Base-by-base conservation (phyloP, 768 basidiomycete species). In the Tylopilus intermedius region DNA sequence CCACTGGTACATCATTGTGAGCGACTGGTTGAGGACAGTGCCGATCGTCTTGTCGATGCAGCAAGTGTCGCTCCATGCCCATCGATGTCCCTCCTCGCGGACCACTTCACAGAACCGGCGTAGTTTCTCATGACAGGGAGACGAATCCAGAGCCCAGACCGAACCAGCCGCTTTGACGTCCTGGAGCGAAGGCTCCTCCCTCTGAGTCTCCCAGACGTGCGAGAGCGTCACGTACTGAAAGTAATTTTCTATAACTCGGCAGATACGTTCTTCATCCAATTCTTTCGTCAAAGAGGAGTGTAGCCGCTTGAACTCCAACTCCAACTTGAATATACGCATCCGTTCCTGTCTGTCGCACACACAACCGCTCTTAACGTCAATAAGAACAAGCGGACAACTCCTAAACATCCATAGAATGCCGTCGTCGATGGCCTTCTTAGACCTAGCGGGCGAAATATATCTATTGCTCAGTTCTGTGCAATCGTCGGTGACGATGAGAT, bases 1-100 rank as follows among this genome's bases (percentile, higher is more conserved):
- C 18, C 18, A 18, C 18, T 18, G 18, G 18, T 18, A 18, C 18
- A 18, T 18, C 18, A 18, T 18, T 18, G 18, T 18, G 18, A 18
- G 18, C 18, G 18, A 18, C 18, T 18, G 18, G 18, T 18, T 18
- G 18, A 18, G 18, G 18, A 18, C 18, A 18, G 30, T 38, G 45
- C 46, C 33, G 35, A 47, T 44, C 41, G 45, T 55, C 46, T 53
- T 55, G 18, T 55, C 50, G 15, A 59, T 59, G 11, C 58, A 59
- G 4, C 52, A 52, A 2, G 56, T 54, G 14, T 59, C 56, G 1
- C 45, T 47, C 56, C 58, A 59, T 1, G 51, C 55, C 59, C 59
- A 61, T 29, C 56, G 52, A 24, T 47, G 58, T 15, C 56, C 55
- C 9, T 54, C 53, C 3, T 8, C 24, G 11, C 38, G 47, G n/a